phyloP scores from a whole-genome alignment of 2,329 filamentous ascomycete genomes.

The Fusarium sp. region DNA sequence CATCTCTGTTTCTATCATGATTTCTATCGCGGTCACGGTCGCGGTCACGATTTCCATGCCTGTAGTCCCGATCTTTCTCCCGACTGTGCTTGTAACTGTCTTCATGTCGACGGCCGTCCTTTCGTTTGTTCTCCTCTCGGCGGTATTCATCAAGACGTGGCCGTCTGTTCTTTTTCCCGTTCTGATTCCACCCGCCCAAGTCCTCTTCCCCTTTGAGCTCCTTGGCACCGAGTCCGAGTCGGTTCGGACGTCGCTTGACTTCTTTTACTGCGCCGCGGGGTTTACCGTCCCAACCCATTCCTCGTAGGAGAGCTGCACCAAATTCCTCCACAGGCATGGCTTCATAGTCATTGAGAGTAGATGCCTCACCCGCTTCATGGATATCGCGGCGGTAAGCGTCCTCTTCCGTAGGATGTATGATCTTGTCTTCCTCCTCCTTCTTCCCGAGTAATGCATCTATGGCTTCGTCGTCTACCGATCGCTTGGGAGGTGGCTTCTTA shows the following conservation, averaged over 20 bases:
- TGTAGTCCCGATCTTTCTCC: conserved; percentile 53
- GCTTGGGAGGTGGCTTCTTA: conserved; percentile 16
- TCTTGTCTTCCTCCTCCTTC: conserved; percentile 58
- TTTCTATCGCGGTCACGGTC: conserved; percentile 26
- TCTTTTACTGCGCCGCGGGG: conserved; percentile 66
- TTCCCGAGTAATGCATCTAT: conserved; percentile 74
- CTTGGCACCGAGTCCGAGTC: conserved; percentile 90
- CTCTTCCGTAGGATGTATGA: conserved; percentile 69
- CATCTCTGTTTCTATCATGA: conserved; percentile 35
- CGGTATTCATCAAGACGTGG: conserved; percentile 64
- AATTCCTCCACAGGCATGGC: conserved; percentile 95
- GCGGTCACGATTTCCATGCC: conserved; percentile 47
- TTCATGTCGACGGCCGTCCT: conserved; percentile 55
- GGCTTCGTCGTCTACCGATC: conserved; percentile 63
- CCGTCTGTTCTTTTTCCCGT: conserved; percentile 61
- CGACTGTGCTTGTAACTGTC: conserved; percentile 60
- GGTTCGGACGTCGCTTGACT: conserved; percentile 78
- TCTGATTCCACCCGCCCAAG: conserved; percentile 83
- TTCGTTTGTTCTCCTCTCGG: conserved; percentile 57
- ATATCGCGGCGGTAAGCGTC: conserved; percentile 79
- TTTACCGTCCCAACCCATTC: conserved; percentile 93
- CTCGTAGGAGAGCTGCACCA: conserved; percentile 86
- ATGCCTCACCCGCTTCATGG: conserved; percentile 75
- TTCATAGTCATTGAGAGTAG: conserved; percentile 85
- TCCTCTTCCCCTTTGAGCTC: conserved; percentile 78